Evolutionary conservation across 2,329 filamentous ascomycete genomes (phyloP), one percentile per base, ranked within the genome.

Genomic region (Tolypocladium tropicale): DNA sequence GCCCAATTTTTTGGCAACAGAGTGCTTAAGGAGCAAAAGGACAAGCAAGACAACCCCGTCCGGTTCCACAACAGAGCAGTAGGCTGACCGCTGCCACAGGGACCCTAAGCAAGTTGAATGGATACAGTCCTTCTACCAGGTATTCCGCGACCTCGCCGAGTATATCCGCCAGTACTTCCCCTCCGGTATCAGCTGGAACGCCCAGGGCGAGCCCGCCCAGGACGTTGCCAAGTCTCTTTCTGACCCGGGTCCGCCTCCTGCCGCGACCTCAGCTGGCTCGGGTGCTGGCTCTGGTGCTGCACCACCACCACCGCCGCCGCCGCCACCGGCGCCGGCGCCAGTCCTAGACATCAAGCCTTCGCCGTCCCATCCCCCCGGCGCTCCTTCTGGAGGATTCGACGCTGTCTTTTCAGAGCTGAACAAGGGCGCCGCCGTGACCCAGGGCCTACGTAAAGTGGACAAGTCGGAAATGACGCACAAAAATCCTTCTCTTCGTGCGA

Each of bases 391-490:
- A 3, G 91, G 93, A 56, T 84, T 96, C 71, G 84, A 85, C 25
- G 91, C 93, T 28, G 91, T 99, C 3, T 99, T 99, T 70, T 87
- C 86, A 43, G 88, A 96, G 62, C 77, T 99, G 54, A 97, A 97
- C 74, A 86, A 88, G 69, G 94, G 94, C 56, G 84, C 89, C 58
- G 79, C 83, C n/a, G 89, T 99, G 58, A 99, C 94, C 4, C 85
- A 89, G 62, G 86, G 89, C 34, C 79, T 99, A 37, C 88, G 89
- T 62, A 99, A 96, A 77, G 94, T 99, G 53, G 93, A 96, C 74
- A 88, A 86, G 68, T 94, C 89, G 55, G 81, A 97, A 72, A 96
- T 96, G 93, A 99, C 94, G 58, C 94, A 99, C 75, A 97, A 97
- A 78, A 99, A 99, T 73, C 94, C 94, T 16, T 83, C 85, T 11